Evolutionary conservation across 1,284 basidiomycete species (phyloP), one percentile per base, ranked within the genome.

Genomic region (Heterobasidion irregulare): DNA sequence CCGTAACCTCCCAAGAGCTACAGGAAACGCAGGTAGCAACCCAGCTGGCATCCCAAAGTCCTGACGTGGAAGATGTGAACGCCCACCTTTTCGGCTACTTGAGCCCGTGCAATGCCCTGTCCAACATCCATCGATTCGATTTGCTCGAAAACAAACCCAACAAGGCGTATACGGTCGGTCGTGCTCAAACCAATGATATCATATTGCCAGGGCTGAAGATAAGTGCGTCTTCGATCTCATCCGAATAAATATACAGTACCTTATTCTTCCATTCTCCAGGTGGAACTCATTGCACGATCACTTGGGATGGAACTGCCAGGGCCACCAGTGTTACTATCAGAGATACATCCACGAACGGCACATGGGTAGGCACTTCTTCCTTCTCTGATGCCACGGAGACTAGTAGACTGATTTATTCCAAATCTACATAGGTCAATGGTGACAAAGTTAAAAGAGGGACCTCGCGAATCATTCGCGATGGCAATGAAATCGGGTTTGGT

Each of bases 311-410:
- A 66, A 70, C 19, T 65, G 66, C 0, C 71, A 74, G 48, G 78
- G 82, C 0, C 13, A 44, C 47, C 12, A 76, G 78, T 7, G 81
- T 93, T 8, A 77, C 76, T 48, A 78, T 94, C 16, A 72, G 75
- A 9, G 92, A 95, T 69, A 68, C 71, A 50, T 92, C 88, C 15
- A 90, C 85, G 56, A 95, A 95, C 63, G 92, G 92, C 0, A 94
- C 92, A 8, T 94, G 79, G 70, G 90, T 92, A 70, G 66, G 89
- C 76, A 12, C 34, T 53, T 53, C 56, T 50, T 55, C 54, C 53
- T 47, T 36, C 19, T 34, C 26, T 26, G 26, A 6, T 26, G 26
- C 26, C 26, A 26, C 26, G 6, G 26, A 26, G 26, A 26, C 26
- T 26, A 26, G 26, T 26, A 5, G 26, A 4, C 26, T 26, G 26